Percentiles rank a stretch among this genome's conserved stretches.
Conservation (phyloP, 1,139 yeast genomes). For the Yamadazyma triangularis region DNA sequence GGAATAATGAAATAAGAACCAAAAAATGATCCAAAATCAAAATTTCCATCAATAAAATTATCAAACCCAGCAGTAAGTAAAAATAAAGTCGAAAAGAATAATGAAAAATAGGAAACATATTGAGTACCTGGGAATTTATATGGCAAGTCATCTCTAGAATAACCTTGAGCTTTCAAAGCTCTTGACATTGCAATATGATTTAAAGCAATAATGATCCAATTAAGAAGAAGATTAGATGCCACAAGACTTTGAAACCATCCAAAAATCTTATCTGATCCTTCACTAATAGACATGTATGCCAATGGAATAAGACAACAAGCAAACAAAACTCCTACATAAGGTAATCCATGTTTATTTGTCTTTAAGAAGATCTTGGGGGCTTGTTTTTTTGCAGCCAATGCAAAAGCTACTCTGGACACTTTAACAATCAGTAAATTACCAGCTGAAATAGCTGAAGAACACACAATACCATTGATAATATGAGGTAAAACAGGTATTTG, state of each 20-base stretch:
- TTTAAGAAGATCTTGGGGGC: slow-evolving; percentile 33
- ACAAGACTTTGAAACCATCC: slow-evolving; percentile 37
- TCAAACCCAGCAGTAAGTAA: slow-evolving; percentile 38
- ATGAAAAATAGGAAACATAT: slow-evolving; percentile 33
- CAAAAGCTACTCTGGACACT: slow-evolving; percentile 48
- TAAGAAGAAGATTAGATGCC: slow-evolving; percentile 38
- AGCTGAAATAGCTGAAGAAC: slow-evolving; percentile 47
- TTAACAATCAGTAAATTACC: slow-evolving; percentile 51
- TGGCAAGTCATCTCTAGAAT: slow-evolving; percentile 22
- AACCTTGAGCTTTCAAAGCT: slow-evolving; percentile 35
- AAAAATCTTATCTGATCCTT: slow-evolving; percentile 36
- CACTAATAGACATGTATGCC: slow-evolving; percentile 40
- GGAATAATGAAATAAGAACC: slow-evolving; percentile 37
- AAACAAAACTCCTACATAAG: slow-evolving; percentile 35
- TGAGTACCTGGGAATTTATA: slow-evolving; percentile 23
- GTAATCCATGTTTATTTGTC: slow-evolving; percentile 31
- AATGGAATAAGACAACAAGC: slow-evolving; percentile 51
- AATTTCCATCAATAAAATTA: slow-evolving; percentile 32
- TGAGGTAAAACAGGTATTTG: slow-evolving; percentile 38
- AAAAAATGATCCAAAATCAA: slow-evolving; percentile 28
- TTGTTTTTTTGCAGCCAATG: slow-evolving; percentile 37
- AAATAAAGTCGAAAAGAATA: slow-evolving; percentile 25
- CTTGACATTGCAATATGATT: slow-evolving; percentile 32
- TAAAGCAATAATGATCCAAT: slow-evolving; percentile 32
- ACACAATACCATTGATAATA: slow-evolving; percentile 50